Evolutionary conservation across 805 yeast species (phyloP).

Genomic region (Wickerhamomyces alni): DNA sequence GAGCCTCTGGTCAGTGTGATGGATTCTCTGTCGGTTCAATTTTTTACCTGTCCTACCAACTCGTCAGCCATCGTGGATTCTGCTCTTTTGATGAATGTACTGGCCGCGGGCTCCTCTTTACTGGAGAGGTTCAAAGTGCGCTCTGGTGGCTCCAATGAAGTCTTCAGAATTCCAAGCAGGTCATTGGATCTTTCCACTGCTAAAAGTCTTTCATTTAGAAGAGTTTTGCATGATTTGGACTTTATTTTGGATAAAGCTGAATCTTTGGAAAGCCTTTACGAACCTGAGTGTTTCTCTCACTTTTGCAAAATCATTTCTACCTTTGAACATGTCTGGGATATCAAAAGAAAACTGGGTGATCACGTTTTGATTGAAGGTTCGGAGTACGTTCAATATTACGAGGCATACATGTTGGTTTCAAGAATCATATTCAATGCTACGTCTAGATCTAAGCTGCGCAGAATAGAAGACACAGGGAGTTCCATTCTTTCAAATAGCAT

Average conservation of each 20-base stretch:
- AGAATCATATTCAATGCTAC: conserved; percentile 34
- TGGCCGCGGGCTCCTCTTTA: conserved; percentile 40
- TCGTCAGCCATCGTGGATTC: conserved; percentile 42
- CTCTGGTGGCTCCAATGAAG: conserved; percentile 28
- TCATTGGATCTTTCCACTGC: conserved; percentile 9
- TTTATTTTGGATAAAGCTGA: conserved; percentile 23
- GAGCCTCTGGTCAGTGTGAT: conserved; percentile 83
- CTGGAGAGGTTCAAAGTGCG: conserved; percentile 32
- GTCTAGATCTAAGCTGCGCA: background rate
- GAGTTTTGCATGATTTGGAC: conserved; percentile 12
- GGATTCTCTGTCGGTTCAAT: conserved; percentile 71
- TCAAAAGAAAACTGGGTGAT: conserved; percentile 57
- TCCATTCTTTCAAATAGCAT: too few species aligned
- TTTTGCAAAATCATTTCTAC: conserved; percentile 41
- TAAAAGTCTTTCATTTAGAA: conserved; percentile 7
- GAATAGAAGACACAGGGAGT: too few species aligned
- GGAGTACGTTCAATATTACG: conserved; percentile 44
- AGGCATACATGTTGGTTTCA: conserved; percentile 38
- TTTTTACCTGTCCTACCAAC: conserved; percentile 85
- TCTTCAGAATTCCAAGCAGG: conserved; percentile 5
- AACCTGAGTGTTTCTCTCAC: conserved; percentile 33
- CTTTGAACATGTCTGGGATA: conserved; percentile 53
- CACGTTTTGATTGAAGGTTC: conserved; percentile 58
- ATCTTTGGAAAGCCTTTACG: conserved; percentile 26
- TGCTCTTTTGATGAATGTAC: conserved; percentile 24